Base-by-base conservation (phyloP, 352 stramenopile species). In the Aphanomyces euteiches region DNA sequence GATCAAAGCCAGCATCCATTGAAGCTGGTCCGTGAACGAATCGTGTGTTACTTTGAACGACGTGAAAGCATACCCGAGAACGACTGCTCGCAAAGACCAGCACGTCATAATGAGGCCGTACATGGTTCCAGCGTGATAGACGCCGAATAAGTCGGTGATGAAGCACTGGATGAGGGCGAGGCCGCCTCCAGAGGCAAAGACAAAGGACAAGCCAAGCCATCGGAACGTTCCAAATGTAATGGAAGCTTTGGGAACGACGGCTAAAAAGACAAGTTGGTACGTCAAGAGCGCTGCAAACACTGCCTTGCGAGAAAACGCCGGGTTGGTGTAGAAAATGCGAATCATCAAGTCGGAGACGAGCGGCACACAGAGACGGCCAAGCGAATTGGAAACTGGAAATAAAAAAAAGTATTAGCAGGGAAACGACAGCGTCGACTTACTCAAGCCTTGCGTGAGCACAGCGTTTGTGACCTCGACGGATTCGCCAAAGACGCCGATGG, bases 111-210 rank as follows among this genome's bases (percentile, higher is more conserved):
- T n/a, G 10, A 70, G 19, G 19, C 64, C 64, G 21, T 70, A 70
- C 64, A 70, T 70, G 7, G 64, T 70, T n/a, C 64, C 64, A 12
- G 53, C 34, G n/a, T 70, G 53, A 36, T 63, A 70, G 36, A 70
- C 64, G 34, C 64, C 64, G 36, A 61, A 70, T 36, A 70, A 47
- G 39, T 70, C 64, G 39, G 47, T 70, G 39, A 70, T 7, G 37
- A 70, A 53, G 54, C 64, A 70, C 21, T 41, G 61, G 7, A 75
- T 47, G 28, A 71, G 47, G 13, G 41, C 43, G 37, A 72, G 34
- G n/a, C 54, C 50, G 5, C 61, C 67, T 15, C 66, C 66, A n/a
- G 61, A 75, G 8, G 8, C 28, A 57, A 75, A 72, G 39, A 45
- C 40, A 21, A 74, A 47, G 36, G 41, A 37, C 12, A 53, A 73